Evolutionary conservation across 192 early-diverging fungal species (phyloP), one percentile per base, ranked within the genome.

Genomic region (Nowakowskiella sp.): DNA sequence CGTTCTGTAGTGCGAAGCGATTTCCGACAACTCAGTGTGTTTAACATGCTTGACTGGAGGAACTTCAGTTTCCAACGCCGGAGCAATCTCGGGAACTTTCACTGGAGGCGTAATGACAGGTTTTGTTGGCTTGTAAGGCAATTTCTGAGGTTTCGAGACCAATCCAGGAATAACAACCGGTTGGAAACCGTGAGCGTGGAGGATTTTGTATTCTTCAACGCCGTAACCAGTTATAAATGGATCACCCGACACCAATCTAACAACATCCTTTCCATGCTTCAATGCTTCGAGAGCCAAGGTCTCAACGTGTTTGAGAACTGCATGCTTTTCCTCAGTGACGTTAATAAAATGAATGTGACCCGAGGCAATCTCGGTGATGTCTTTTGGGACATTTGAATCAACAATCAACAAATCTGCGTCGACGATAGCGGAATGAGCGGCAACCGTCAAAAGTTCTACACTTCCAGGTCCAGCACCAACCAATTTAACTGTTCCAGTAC

Each of bases 101-200:
- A 19, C 36, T 13, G 36, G 19, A 19, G 36, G 19, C 13, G 36
- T 13, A 39, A 19, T 19, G 36, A 39, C 36, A 19, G 36, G 13
- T 39, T 39, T 13, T 39, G 36, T 39, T 19, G 13, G 13, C 36
- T 39, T 39, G 13, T 34, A 29, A 32, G 3, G 6, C 31, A 5
- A 13, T 28, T 23, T 49, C n/a, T n/a, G n/a, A n/a, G n/a, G n/a
- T n/a, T n/a, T n/a, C 22, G 3, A 29, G 0, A 84, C 79, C 13
- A 89, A 74, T n/a, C 85, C 85, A 1, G 87, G 85, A 0, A 89
- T 68, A 21, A 86, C 68, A 36, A 81, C 72, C 3, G 86, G 65
- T n/a, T 78, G 73, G 49, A 73, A 86, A 6, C 85, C 86, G 49
- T 72, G 70, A 29, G 79, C 60, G 19, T 71, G 72, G 62, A 89